These are phyloP conservation scores for Pleoardoris graminearum DNA, from an alignment of 2,329 filamentous ascomycete species.

Conservation along the genomic window DNA sequence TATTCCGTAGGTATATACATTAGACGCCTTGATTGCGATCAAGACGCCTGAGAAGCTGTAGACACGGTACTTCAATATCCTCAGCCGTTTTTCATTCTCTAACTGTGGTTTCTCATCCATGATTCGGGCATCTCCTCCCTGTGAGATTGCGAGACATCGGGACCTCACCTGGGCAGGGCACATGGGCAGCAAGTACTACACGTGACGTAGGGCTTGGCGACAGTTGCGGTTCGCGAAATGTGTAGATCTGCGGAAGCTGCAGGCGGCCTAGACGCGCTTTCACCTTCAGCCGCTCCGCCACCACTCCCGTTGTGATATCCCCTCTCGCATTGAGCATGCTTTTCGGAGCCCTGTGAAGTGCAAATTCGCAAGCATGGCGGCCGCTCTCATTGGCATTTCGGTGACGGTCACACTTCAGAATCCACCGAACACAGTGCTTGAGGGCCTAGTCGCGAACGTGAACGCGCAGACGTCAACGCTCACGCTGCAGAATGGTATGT, in stretches of 20 bases:
- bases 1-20: too few relatives aligned
- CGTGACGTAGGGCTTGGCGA: constrained; percentile 14
- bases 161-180: too few relatives aligned
- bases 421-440: constrained; percentile 65
- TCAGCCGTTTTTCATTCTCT: too few relatives aligned
- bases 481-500: constrained; percentile 70
- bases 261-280: neutral
- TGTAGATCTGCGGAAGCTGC: constrained; percentile 2
- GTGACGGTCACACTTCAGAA: constrained; percentile 73
- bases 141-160: too few relatives aligned
- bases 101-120: too few relatives aligned
- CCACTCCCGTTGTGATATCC: neutral
- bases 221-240: neutral
- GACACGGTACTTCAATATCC: too few relatives aligned
- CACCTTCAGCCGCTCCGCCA: neutral
- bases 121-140: too few relatives aligned
- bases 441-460: constrained; percentile 72
- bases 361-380: constrained; percentile 56
- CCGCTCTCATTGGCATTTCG: constrained; percentile 73
- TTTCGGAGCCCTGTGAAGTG: constrained; percentile 2
- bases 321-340: constrained; percentile 6
- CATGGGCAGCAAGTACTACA: neutral
- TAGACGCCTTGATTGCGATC: too few relatives aligned
- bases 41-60: too few relatives aligned
- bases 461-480: constrained; percentile 65